A percentile compares a stretch with the other conserved stretches of the same genome.
phyloP scores from a whole-genome alignment of 257 asterid genomes.

The Primulina eburnea region DNA sequence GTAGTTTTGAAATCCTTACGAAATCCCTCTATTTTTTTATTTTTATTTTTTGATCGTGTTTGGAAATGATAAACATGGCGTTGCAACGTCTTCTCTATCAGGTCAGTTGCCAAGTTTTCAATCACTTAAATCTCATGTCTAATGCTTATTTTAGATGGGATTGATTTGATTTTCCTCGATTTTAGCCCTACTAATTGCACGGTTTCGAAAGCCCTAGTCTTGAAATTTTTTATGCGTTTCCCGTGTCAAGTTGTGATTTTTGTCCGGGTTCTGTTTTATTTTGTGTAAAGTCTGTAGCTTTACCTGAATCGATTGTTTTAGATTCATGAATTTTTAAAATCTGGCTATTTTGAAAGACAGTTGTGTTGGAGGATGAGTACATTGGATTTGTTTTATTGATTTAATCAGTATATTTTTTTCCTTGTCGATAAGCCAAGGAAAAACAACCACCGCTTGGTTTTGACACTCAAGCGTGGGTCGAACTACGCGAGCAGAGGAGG shows the following conservation, averaged over 20 bases:
- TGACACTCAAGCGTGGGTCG: no score
- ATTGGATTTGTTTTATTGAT: neutral
- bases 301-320: neutral
- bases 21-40: neutral
- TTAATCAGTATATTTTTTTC: neutral
- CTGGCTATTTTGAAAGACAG: slow-evolving; percentile 9
- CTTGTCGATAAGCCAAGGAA: no score
- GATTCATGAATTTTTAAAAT: slow-evolving; percentile 7
- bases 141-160: neutral
- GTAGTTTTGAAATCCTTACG: neutral
- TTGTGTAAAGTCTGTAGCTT: neutral
- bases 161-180: slow-evolving; percentile 10
- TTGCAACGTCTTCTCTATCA: slow-evolving; percentile 57
- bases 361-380: slow-evolving; percentile 17
- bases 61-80: slow-evolving; percentile 41
- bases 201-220: slow-evolving; percentile 41
- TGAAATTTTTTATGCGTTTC: slow-evolving; percentile 5
- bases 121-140: neutral
- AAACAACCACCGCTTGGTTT: no score
- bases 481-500: no score
- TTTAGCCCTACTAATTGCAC: neutral
- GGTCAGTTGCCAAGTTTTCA: slow-evolving; percentile 38
- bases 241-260: neutral
- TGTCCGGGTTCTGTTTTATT: neutral
- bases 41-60: slow-evolving; percentile 2